These are phyloP conservation scores for Pythium volutum DNA, from an alignment of 352 stramenopile genomes.

Conservation along the genomic window DNA sequence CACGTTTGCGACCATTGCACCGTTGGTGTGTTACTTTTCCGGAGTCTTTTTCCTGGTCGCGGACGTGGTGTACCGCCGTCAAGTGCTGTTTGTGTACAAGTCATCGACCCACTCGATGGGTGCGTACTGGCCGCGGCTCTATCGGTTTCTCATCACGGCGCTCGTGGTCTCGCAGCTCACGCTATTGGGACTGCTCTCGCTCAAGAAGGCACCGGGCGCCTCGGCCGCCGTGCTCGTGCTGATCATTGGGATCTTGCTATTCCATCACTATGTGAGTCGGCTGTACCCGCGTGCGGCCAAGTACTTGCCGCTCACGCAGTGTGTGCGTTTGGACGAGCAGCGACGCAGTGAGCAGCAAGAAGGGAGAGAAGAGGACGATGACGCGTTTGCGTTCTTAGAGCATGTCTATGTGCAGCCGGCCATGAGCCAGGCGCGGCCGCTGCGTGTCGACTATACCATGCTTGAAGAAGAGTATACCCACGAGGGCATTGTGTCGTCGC, in stretches of 20 bases:
- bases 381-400: conserved; percentile 60
- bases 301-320: conserved; percentile 57
- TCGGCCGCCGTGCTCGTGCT: conserved; percentile 26
- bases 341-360: conserved; percentile 28
- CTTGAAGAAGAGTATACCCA: conserved; percentile 36
- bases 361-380: conserved; percentile 20
- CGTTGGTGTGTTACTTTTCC: conserved; percentile 74
- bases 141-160: conserved; percentile 70
- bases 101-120: conserved; percentile 51
- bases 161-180: conserved; percentile 74
- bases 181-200: conserved; percentile 72
- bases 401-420: conserved; percentile 70
- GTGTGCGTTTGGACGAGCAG: conserved; percentile 46
- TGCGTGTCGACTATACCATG: conserved; percentile 63
- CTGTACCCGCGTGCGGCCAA: conserved; percentile 61
- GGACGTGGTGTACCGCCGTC: conserved; percentile 66
- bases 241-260: conserved; percentile 48
- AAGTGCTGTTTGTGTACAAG: conserved; percentile 72
- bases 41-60: conserved; percentile 67
- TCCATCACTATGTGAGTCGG: conserved; percentile 53
- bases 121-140: conserved; percentile 73
- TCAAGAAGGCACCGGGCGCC: conserved; percentile 55
- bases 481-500: conserved; percentile 33
- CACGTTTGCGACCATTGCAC: conserved; percentile 76
- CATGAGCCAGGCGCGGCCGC: conserved; percentile 47